Evolutionary conservation across 352 stramenopile genomes (phyloP).

Genomic region (Phytophthora capsici): DNA sequence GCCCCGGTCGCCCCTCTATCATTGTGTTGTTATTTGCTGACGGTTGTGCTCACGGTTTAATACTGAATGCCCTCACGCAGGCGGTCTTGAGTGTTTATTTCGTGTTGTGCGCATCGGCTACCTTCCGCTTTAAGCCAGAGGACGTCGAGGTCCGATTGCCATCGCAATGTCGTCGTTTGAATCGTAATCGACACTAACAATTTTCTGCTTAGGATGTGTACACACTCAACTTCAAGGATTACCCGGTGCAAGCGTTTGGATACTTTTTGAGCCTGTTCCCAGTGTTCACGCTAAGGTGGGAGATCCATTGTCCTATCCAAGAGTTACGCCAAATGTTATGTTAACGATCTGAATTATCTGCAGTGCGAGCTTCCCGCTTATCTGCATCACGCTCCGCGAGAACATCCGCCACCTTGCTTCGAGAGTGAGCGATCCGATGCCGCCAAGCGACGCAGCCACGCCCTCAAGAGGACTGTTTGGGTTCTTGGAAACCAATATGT

Average conservation of each 20-base stretch:
- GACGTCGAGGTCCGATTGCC: constrained; percentile 71
- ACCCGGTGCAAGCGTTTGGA: constrained; percentile 75
- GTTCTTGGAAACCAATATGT: constrained; percentile 68
- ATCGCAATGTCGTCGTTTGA: constrained; percentile 19
- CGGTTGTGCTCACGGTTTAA: constrained; percentile 12
- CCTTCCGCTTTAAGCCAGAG: constrained; percentile 80
- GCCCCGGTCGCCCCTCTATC: constrained; percentile 2
- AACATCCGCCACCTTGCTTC: constrained; percentile 80
- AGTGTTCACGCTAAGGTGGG: constrained; percentile 85
- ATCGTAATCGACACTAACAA: constrained; percentile 16
- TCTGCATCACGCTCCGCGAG: constrained; percentile 87
- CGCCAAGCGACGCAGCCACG: constrained; percentile 21
- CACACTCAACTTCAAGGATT: constrained; percentile 90
- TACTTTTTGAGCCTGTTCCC: constrained; percentile 91
- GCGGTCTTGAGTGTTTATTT: constrained; percentile 84
- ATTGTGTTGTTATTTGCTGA: constrained; percentile 8
- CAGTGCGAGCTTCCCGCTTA: constrained; percentile 86
- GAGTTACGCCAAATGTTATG: constrained; percentile 13
- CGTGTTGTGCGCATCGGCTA: constrained; percentile 75
- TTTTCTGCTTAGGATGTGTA: constrained; percentile 78
- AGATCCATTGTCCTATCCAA: constrained; percentile 16
- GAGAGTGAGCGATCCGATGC: constrained; percentile 39
- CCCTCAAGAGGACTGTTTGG: constrained; percentile 33
- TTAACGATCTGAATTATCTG: constrained; percentile 12
- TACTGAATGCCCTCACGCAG: constrained; percentile 36